A percentile compares a stretch with the other conserved stretches of the same genome.
Evolutionary conservation across 257 asterid genomes (phyloP).

Genomic region (Penstemon newberryi): DNA sequence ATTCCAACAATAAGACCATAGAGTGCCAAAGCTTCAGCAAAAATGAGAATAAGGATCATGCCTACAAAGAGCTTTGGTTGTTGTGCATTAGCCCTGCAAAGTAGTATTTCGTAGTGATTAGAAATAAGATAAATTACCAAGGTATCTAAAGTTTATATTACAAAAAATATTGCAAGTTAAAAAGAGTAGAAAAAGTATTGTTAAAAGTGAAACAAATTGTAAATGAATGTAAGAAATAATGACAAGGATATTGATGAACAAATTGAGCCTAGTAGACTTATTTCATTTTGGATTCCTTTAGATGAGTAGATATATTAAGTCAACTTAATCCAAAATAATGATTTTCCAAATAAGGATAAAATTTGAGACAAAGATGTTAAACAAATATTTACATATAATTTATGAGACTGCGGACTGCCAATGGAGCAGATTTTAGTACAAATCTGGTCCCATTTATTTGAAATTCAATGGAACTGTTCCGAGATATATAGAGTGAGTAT

Average conservation of each 20-base stretch:
- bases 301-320: neutral
- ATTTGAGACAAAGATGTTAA: too few relatives aligned
- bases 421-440: too few relatives aligned
- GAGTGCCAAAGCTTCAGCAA: slow-evolving; percentile 74
- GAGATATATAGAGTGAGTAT: too few relatives aligned
- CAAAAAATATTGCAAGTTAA: neutral
- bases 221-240: neutral
- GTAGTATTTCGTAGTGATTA: neutral
- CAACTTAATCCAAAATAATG: neutral
- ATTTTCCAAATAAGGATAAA: too few relatives aligned
- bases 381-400: too few relatives aligned
- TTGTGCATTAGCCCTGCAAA: slow-evolving; percentile 72
- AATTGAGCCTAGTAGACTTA: neutral
- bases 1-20: slow-evolving; percentile 75
- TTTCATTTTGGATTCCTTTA: neutral
- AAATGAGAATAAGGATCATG: slow-evolving; percentile 75
- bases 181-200: too few relatives aligned
- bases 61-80: slow-evolving; percentile 79
- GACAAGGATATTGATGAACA: neutral
- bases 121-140: neutral
- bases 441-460: too few relatives aligned
- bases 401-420: too few relatives aligned
- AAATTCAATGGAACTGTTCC: too few relatives aligned
- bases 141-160: neutral
- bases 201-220: neutral